Evolutionary conservation across 441 rosid genomes (phyloP), one percentile per base, ranked within the genome.

Genomic region (California macrophylla): DNA sequence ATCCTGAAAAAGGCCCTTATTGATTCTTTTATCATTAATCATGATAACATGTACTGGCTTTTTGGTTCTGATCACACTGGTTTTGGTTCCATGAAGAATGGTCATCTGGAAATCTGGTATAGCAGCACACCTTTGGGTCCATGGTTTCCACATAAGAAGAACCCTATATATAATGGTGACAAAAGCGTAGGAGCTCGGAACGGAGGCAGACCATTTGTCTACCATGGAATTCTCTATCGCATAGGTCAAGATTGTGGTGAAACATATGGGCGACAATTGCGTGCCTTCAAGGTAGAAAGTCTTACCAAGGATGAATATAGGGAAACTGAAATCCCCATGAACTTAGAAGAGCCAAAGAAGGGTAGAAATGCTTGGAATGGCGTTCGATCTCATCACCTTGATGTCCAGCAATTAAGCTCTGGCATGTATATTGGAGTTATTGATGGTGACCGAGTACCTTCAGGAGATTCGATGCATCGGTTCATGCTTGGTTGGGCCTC

Each of bases 211-310:
- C 90, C 94, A 7, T 90, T 94, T 78, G 25, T 75, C 23, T 82
- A 86, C 18, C 62, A 85, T 50, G 98, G 96, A n/a, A 77, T 80
- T 58, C 87, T 94, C 26, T 89, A 90, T 75, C 98, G 99, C 4
- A 68, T 85, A 63, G 99, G 99, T 81, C 97, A 94, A 81, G 98
- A 94, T 63, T 92, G 90, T 34, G 97, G 97, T 56, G 91, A 87
- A 69, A 87, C 84, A 4, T 94, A 94, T 69, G 98, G 98, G 28
- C 83, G 83, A 45, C 77, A 80, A 25, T 72, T 87, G 62, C 90
- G 89, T 1, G 45, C 83, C 6, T 92, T 90, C 76, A 85, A 82
- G 79, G 79, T 94, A 54, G 89, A 89, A 68, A 69, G 73, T 75
- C 89, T 94, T 66, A 83, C 91, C 5, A 76, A 81, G 74, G 80